phyloP scores from a whole-genome alignment of 441 rosid genomes.

The Erysimum cheiri region DNA sequence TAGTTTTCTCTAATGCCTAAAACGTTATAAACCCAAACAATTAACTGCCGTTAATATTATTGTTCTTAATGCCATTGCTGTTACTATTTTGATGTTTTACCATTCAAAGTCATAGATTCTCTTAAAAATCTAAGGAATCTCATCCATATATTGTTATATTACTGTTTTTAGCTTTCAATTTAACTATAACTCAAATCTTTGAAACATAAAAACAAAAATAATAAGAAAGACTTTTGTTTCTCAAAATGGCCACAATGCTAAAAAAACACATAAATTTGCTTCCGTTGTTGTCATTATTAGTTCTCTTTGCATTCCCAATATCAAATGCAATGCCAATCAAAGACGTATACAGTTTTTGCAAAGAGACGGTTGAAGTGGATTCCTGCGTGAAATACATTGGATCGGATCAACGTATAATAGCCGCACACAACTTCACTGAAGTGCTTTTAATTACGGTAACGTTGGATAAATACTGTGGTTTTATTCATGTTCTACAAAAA shows the following conservation, averaged over 20 bases:
- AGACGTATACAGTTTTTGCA: conserved; percentile 6
- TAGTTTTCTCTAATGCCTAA: no score
- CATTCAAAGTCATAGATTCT: not conserved
- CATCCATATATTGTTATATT: not conserved
- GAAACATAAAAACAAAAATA: not conserved
- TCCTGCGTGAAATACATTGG: not conserved
- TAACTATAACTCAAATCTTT: not conserved
- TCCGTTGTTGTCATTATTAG: not conserved
- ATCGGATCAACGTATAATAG: not conserved
- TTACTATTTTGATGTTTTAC: not conserved
- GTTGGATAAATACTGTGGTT: not conserved
- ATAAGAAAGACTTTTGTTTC: not conserved
- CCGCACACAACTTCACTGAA: not conserved
- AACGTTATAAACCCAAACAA: not conserved
- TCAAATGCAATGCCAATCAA: not conserved
- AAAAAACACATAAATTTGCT: not conserved
- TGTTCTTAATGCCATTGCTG: not conserved
- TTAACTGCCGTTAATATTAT: not conserved
- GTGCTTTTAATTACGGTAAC: not conserved
- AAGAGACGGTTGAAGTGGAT: not conserved
- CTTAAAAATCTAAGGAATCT: not conserved
- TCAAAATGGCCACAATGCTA: conserved; percentile 5
- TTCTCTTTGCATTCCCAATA: not conserved
- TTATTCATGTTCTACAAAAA: not conserved
- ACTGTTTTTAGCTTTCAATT: not conserved